Percentiles rank a stretch among this genome's conserved stretches.
phyloP scores from a whole-genome alignment of 2,329 filamentous ascomycete species.

The Penicillium thymicola region DNA sequence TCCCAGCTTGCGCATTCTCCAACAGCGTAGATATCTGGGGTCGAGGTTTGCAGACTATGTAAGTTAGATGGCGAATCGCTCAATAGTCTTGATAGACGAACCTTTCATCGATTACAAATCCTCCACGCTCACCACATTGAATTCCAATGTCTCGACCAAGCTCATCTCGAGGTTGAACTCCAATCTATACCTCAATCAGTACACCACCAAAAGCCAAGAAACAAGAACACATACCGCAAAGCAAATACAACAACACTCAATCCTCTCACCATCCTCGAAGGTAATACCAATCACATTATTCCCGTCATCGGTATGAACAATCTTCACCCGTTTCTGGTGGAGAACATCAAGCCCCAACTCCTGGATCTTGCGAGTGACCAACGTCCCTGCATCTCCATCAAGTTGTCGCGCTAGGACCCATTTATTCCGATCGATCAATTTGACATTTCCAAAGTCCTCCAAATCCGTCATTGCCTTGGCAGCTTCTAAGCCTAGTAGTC shows the following conservation, averaged over 20 bases:
- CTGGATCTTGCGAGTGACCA: constrained; percentile 79
- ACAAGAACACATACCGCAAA: constrained; percentile 59
- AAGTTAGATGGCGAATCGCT: background rate
- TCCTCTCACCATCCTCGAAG: constrained; percentile 75
- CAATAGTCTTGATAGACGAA: constrained; percentile 7
- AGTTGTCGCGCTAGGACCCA: constrained; percentile 83
- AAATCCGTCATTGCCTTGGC: constrained; percentile 91
- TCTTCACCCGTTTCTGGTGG: constrained; percentile 70
- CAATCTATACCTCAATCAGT: constrained; percentile 53
- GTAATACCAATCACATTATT: constrained; percentile 70
- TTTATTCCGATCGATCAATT: constrained; percentile 74
- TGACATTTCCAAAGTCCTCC: constrained; percentile 68
- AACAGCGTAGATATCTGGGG: constrained; percentile 74
- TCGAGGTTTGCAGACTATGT: constrained; percentile 61
- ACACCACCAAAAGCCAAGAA: background rate
- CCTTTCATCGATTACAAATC: constrained; percentile 59
- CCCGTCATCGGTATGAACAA: constrained; percentile 64
- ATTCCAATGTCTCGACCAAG: constrained; percentile 69
- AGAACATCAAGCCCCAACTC: constrained; percentile 77
- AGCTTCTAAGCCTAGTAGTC: constrained; percentile 79
- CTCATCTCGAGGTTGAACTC: constrained; percentile 76
- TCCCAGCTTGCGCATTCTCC: constrained; percentile 91
- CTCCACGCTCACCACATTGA: constrained; percentile 67
- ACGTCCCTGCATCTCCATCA: constrained; percentile 72
- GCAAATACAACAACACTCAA: constrained; percentile 77